Percentiles rank a stretch among this genome's conserved stretches.
Evolutionary conservation across 1,139 yeast genomes (phyloP).

Genomic region (Zhuliangozyma blackwelliae): DNA sequence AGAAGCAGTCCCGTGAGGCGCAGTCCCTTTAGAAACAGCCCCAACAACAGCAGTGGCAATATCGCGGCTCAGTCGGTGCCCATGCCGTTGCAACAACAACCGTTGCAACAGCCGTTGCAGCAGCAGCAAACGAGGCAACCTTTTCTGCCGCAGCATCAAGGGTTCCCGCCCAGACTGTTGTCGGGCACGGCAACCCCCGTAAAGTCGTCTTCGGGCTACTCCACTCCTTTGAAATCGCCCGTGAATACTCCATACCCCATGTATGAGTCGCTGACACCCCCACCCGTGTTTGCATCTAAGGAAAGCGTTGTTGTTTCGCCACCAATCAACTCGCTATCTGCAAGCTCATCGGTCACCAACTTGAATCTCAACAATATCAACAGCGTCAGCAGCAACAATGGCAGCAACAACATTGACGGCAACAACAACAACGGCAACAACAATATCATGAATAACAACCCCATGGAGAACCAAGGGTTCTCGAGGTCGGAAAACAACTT

Average conservation of each 20-base stretch:
- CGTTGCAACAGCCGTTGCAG: too few species aligned
- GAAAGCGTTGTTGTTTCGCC: slow-evolving; percentile 21
- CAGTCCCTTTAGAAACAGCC: not conserved
- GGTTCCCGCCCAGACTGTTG: too few species aligned
- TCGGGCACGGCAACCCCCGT: too few species aligned
- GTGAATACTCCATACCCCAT: slow-evolving; percentile 12
- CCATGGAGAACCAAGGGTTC: slow-evolving; percentile 9
- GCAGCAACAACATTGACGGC: not conserved
- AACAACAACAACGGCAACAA: too few species aligned
- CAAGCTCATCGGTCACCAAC: slow-evolving; percentile 39
- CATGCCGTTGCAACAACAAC: slow-evolving; percentile 2
- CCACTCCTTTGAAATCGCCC: too few species aligned
- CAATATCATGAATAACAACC: slow-evolving; percentile 1
- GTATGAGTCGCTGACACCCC: slow-evolving; percentile 18
- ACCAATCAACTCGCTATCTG: slow-evolving; percentile 28
- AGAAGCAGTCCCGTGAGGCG: too few species aligned
- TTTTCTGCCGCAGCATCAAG: too few species aligned
- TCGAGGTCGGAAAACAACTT: slow-evolving; percentile 31
- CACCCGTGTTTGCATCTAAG: slow-evolving; percentile 15
- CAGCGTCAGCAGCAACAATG: not conserved
- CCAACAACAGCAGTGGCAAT: slow-evolving; percentile 1
- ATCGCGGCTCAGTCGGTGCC: slow-evolving; percentile 1
- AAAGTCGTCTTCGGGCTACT: too few species aligned
- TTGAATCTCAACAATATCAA: slow-evolving; percentile 19
- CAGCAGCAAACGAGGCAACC: too few species aligned